Percentiles rank a stretch among this genome's conserved stretches.
Evolutionary conservation across 805 yeast species (phyloP).

Genomic region (Ogataea dorogensis): DNA sequence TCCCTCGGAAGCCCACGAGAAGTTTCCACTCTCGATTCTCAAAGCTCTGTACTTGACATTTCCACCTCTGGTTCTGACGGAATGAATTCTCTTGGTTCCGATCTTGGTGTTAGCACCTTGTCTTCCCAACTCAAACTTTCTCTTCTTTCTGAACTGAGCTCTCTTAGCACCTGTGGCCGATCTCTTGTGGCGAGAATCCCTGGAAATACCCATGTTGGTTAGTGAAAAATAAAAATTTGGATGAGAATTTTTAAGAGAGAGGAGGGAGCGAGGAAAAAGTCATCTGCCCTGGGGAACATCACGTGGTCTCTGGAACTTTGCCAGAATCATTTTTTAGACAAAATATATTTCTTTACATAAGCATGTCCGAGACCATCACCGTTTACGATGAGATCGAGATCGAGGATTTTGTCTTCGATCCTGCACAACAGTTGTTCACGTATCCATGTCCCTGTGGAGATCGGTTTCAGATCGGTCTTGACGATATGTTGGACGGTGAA

Average conservation of each 20-base stretch:
- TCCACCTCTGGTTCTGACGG: constrained; percentile 99
- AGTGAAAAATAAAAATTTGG: constrained; percentile 9
- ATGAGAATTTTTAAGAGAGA: constrained; percentile 10
- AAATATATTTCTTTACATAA: constrained; percentile 7
- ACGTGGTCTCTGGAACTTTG: constrained; percentile 2
- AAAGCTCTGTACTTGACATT: constrained; percentile 99
- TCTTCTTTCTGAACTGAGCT: constrained; percentile 99
- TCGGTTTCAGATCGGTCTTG: constrained; percentile 78
- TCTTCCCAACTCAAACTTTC: constrained; percentile 99
- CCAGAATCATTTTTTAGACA: not conserved
- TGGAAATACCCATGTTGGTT: constrained; percentile 96
- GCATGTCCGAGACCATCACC: constrained; percentile 45
- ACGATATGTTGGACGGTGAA: constrained; percentile 87
- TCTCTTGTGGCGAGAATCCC: constrained; percentile 99
- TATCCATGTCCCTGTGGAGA: constrained; percentile 99
- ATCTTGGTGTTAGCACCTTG: constrained; percentile 99
- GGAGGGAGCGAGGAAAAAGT: not conserved
- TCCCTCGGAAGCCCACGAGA: constrained; percentile 99
- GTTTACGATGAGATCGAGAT: constrained; percentile 94
- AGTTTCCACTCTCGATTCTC: constrained; percentile 98
- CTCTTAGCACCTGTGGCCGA: constrained; percentile 99
- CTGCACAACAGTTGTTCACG: constrained; percentile 74
- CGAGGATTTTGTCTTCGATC: constrained; percentile 92
- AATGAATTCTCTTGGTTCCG: constrained; percentile 97
- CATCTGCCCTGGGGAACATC: constrained; percentile 1